Evolutionary conservation across 2,329 filamentous ascomycete species (phyloP), one percentile per base, ranked within the genome.

Genomic region (Talaromyces islandicus): DNA sequence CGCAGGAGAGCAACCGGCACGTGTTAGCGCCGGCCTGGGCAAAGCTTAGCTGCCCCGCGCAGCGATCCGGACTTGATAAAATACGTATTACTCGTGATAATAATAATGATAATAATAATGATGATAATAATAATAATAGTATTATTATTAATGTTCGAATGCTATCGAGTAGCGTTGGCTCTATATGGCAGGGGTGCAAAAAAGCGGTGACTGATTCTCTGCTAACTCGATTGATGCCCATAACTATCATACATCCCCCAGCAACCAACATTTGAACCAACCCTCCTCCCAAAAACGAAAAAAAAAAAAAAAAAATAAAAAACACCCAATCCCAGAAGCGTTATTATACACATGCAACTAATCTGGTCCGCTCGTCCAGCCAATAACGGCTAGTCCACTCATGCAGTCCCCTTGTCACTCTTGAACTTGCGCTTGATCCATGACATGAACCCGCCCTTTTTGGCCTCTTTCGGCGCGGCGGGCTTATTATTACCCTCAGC

Each of bases 361-460:
- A 38, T 38, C 35, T 38, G 9, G 35, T 38, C 35, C 10, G 43
- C 43, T 25, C 2, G 7, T 50, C 43, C 17, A n/a, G 4, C 17
- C 35, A 38, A n/a, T 38, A 38, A n/a, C n/a, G 3, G 7, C 7
- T 5, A n/a, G 14, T 6, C 11, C 2, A 38, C n/a, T 41, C 29
- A 30, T 48, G 29, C 54, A 30, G 57, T 19, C 21, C 32, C 27
- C 61, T 63, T 63, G 14, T 63, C 61, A 25, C 61, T 53, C 48
- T 52, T 63, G 50, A 63, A 50, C 48, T 63, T 63, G 50, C 61
- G 61, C 32, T 61, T 63, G 46, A 63, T 51, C 61, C 61, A 63
- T 5, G 56, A n/a, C 24, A 61, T 14, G 12, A 63, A 51, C 7
- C 61, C 61, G 60, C 61, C 61, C 48, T 63, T 63, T 48, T 61